Percentiles rank a stretch among this genome's conserved stretches.
Evolutionary conservation across 192 early-diverging fungal species (phyloP).

Genomic region (Podila epicladia): DNA sequence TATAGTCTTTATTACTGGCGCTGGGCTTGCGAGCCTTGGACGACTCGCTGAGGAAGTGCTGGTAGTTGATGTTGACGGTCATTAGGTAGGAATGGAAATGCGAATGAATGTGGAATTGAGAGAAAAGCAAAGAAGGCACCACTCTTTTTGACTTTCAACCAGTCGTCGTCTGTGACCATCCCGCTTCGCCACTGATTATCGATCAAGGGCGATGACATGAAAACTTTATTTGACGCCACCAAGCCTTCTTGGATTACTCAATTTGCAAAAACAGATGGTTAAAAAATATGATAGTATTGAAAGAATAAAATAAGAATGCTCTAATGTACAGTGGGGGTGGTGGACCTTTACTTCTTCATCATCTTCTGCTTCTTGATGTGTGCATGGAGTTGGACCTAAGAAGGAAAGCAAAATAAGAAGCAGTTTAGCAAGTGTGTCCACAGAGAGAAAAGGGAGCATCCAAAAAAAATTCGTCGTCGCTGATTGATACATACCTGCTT

Average conservation of each 20-base stretch:
- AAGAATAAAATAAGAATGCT: neutral
- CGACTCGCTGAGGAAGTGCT: conserved; percentile 49
- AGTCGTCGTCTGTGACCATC: no score
- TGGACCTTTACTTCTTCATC: conserved; percentile 56
- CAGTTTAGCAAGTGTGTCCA: no score
- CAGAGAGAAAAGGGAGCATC: neutral
- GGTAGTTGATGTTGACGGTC: conserved; percentile 41
- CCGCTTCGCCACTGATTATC: no score
- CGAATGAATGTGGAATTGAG: neutral
- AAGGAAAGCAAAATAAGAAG: neutral
- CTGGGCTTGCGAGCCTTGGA: conserved; percentile 56
- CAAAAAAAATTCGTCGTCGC: neutral
- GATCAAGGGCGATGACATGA: neutral
- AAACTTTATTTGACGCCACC: neutral
- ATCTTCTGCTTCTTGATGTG: conserved; percentile 74
- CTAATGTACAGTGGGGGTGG: neutral
- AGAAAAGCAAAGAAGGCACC: neutral
- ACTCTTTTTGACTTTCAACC: no score
- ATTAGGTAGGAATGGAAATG: conserved; percentile 5
- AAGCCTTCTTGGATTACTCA: neutral
- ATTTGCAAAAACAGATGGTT: neutral
- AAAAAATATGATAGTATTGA: neutral
- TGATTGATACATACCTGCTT: conserved; percentile 63
- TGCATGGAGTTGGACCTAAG: conserved; percentile 54
- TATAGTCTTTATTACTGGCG: conserved; percentile 42